Percentiles rank a stretch among this genome's conserved stretches.
Evolutionary conservation across 495 filamentous ascomycete genomes (phyloP).

Genomic region (Cairneyella variabilis): DNA sequence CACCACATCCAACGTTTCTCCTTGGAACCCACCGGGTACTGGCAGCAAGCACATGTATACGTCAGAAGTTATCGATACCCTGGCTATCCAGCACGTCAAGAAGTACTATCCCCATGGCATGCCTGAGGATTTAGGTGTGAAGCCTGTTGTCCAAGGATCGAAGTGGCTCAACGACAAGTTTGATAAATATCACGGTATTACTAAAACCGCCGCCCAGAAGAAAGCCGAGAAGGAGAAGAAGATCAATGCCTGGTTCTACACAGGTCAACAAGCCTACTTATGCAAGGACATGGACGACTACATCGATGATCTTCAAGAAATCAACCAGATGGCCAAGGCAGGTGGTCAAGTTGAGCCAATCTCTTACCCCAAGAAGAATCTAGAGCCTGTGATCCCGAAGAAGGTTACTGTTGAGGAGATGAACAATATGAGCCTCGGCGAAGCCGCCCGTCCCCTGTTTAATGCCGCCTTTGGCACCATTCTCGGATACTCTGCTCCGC

Average conservation of each 20-base stretch:
- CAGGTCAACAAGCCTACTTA: neutral
- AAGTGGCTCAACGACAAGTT: no score
- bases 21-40: no score
- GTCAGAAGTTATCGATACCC: no score
- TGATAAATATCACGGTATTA: no score
- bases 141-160: no score
- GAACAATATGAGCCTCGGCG: neutral
- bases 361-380: neutral
- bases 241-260: constrained; percentile 2
- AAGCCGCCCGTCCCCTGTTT: neutral
- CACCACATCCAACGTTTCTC: no score
- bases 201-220: no score
- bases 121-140: no score
- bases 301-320: neutral
- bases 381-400: neutral
- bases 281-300: constrained; percentile 1
- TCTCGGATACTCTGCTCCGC: neutral
- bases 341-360: neutral
- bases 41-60: no score
- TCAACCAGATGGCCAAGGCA: neutral
- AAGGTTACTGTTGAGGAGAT: neutral
- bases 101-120: no score
- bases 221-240: no score
- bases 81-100: no score
- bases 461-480: neutral